Base-by-base conservation (phyloP, 306 rosid genomes). In the Medicago arabica region DNA sequence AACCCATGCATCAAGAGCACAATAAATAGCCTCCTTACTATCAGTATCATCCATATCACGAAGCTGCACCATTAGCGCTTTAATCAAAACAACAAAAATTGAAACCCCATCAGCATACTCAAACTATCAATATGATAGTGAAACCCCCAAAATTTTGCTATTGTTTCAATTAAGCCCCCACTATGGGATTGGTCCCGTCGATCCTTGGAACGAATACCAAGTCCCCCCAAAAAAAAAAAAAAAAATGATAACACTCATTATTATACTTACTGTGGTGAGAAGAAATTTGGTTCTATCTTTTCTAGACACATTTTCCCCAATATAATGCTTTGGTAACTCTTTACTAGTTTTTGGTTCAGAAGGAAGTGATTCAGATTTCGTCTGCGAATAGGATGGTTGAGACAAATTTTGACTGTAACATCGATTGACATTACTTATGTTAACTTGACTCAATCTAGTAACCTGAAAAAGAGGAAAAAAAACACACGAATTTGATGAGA, bases 1-100 rank as follows among this genome's bases (percentile, higher is more conserved):
- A 86, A 86, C 95, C 96, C 93, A 95, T 60, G 95, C 92, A 87
- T 95, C 95, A 78, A 95, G 91, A 46, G 98, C 84, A 67, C 97
- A 90, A 78, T 90, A 95, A 83, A 92, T 76, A 66, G 89, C 88
- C 71, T 95, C 93, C 84, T 95, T 95, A 71, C 84, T 90, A 60
- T 90, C 89, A 71, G 82, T 90, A 60, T 90, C 89, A 73, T 85
- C 85, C 39, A 95, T 83, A 75, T 92, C 89, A 17, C 80, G 76
- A 75, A 95, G 91, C 96, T 92, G 88, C 93, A 83, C 78, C 16
- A 69, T 83, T 63, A 7, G 38, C 60, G 21, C 6, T 67, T 43
- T 17, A 44, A 72, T 69, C 13, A 55, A 79, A 62, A 63, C 75
- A 80, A 78, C 38, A 40, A 31, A 63, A 49, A 51, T 41, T 75